Evolutionary conservation across 345 rosid species (phyloP), one percentile per base, ranked within the genome.

Genomic region (Bruguiera sexangula): DNA sequence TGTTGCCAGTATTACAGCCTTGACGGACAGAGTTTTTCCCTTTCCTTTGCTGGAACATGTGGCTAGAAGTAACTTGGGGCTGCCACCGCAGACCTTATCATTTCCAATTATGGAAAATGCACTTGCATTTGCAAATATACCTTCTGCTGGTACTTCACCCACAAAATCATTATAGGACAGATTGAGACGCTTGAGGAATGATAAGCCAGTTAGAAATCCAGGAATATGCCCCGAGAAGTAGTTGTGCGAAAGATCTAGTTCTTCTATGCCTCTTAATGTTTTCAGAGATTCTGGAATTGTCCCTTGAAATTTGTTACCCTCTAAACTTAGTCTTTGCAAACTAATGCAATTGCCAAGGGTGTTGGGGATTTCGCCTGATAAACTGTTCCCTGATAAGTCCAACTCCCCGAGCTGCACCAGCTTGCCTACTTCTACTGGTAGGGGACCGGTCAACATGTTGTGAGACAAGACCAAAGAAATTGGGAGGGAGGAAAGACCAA

Each of bases 191-290:
- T 36, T 8, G 11, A 72, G 50, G 19, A 52, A 29, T 6, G 54
- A 6, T 11, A 72, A 51, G 16, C n/a, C 20, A 39, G 61, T 57
- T 8, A 72, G 48, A 20, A 32, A 63, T 8, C 6, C 43, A 11
- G 72, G 82, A 55, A 79, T 68, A 6, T 9, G 9, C 1, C 82
- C 77, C n/a, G 72, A 48, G 27, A 79, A 61, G 11, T 65, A 60
- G 59, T 72, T 75, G 19, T 20, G 62, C 2, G 79, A 72, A 20
- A 79, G 68, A 26, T 75, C 75, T n/a, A 75, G 56, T 1, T 37
- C 55, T 27, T 9, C 39, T 26, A 75, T 60, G 1, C 74, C 72
- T 56, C 43, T 72, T 67, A 79, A 56, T 26, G 24, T 26, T 22
- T 55, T 5, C 59, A 55, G 21, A 26, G 59, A 22, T 55, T 55